These are phyloP conservation scores for Akebia trifoliata DNA, from an alignment of 164 flowering plant genomes.

Conservation along the genomic window DNA sequence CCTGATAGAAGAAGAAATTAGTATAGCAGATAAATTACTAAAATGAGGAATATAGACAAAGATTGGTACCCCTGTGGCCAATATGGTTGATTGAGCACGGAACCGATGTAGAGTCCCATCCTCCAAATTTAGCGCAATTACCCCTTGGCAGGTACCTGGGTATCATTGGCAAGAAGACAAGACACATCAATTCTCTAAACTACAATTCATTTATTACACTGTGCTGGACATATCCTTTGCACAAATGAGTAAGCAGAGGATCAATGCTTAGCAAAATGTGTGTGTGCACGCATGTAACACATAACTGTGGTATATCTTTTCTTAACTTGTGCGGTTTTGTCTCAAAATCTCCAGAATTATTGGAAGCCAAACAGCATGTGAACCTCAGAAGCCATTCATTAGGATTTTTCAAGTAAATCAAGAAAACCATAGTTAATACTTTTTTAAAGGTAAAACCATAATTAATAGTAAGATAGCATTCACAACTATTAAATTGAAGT, in stretches of 20 bases:
- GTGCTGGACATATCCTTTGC: background rate
- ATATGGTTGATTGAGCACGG: constrained; percentile 78
- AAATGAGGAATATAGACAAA: background rate
- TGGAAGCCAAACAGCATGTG: background rate
- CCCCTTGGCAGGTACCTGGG: constrained; percentile 91
- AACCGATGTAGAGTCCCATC: constrained; percentile 97
- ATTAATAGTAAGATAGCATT: too few relatives aligned
- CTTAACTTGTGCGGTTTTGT: background rate
- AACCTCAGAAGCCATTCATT: background rate
- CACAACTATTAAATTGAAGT: too few relatives aligned
- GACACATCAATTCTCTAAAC: background rate
- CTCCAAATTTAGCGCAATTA: constrained; percentile 96
- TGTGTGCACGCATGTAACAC: too few relatives aligned
- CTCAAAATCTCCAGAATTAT: background rate
- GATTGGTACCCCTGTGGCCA: constrained; percentile 82
- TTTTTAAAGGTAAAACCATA: too few relatives aligned
- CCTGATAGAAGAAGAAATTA: constrained; percentile 37
- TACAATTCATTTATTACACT: background rate
- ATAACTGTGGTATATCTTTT: background rate
- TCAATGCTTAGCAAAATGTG: too few relatives aligned
- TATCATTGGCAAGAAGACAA: background rate
- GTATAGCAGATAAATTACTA: background rate
- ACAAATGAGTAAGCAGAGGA: background rate
- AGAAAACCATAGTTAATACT: background rate
- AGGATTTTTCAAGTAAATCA: background rate